Evolutionary conservation across 306 rosid species (phyloP).

Genomic region (Inga laurina): DNA sequence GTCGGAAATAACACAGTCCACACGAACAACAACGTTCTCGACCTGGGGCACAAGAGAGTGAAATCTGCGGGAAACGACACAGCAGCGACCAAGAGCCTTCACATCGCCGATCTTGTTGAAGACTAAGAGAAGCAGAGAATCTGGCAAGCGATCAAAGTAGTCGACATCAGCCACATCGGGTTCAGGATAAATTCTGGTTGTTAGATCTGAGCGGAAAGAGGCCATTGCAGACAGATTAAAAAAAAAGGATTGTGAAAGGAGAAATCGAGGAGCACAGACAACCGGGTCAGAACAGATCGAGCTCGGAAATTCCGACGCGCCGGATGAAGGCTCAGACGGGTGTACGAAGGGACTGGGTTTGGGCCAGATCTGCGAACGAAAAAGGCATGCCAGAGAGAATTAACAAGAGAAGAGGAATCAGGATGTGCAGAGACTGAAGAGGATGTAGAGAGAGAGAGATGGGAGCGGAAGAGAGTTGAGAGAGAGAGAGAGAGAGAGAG

Average conservation of each 20-base stretch:
- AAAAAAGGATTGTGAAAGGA: background rate
- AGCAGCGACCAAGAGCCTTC: constrained; percentile 91
- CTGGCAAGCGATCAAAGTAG: constrained; percentile 82
- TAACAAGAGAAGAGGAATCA: background rate
- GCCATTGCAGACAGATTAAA: constrained; percentile 32
- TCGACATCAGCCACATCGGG: constrained; percentile 49
- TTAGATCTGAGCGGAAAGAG: constrained; percentile 61
- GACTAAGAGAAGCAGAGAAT: constrained; percentile 75
- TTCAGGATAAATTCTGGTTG: constrained; percentile 54
- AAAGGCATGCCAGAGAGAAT: constrained; percentile 15
- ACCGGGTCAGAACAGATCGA: constrained; percentile 10
- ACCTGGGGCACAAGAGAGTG: constrained; percentile 85
- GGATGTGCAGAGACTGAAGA: background rate
- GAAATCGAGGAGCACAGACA: background rate
- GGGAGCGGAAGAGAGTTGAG: background rate
- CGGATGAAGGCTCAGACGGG: background rate
- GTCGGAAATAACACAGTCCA: constrained; percentile 96
- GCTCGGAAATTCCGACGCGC: background rate
- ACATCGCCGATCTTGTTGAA: constrained; percentile 98
- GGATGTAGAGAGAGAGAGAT: background rate
- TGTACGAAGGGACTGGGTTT: background rate
- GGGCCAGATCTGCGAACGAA: constrained; percentile 22
- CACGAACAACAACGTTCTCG: constrained; percentile 90
- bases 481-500: background rate
- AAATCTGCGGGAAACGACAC: constrained; percentile 88